Percentiles rank a stretch among this genome's conserved stretches.
Evolutionary conservation across 1,139 yeast genomes (phyloP).

Genomic region (Pichia cactophila): DNA sequence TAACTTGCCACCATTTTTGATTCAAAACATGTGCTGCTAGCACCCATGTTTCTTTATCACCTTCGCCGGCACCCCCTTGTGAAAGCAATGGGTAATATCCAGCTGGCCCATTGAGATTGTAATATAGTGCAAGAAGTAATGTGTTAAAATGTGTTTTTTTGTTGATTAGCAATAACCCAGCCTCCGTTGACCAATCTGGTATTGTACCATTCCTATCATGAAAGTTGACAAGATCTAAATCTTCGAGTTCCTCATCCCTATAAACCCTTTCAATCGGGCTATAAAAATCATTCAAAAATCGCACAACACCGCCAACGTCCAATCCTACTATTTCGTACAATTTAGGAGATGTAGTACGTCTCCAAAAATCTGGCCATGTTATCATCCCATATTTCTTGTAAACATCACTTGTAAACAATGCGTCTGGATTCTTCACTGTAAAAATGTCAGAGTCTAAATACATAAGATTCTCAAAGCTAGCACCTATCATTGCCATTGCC

Average conservation of each 20-base stretch:
- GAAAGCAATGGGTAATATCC: constrained; percentile 51
- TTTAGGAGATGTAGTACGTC: constrained; percentile 52
- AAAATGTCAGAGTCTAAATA: constrained; percentile 63
- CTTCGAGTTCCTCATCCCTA: constrained; percentile 4
- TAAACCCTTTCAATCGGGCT: constrained; percentile 11
- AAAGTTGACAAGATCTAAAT: constrained; percentile 26
- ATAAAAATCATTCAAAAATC: constrained; percentile 25
- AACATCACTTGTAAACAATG: constrained; percentile 35
- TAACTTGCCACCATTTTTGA: constrained; percentile 46
- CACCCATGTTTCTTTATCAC: constrained; percentile 59
- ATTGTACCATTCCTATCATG: constrained; percentile 51
- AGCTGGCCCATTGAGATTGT: constrained; percentile 52
- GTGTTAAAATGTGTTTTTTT: constrained; percentile 45
- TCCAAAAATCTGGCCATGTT: constrained; percentile 72
- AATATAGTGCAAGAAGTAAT: constrained; percentile 44
- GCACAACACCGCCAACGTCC: constrained; percentile 26
- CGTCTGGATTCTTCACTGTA: constrained; percentile 51
- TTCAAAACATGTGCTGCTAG: constrained; percentile 49
- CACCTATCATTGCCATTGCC: constrained; percentile 52
- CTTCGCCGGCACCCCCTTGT: constrained; percentile 64
- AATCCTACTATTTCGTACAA: constrained; percentile 49
- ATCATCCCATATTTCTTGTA: constrained; percentile 33
- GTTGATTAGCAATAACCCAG: constrained; percentile 50
- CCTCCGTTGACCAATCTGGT: constrained; percentile 56
- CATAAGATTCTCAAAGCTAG: constrained; percentile 50